Base-by-base conservation (phyloP, 805 yeast genomes). In the Monosporozyma unispora region DNA sequence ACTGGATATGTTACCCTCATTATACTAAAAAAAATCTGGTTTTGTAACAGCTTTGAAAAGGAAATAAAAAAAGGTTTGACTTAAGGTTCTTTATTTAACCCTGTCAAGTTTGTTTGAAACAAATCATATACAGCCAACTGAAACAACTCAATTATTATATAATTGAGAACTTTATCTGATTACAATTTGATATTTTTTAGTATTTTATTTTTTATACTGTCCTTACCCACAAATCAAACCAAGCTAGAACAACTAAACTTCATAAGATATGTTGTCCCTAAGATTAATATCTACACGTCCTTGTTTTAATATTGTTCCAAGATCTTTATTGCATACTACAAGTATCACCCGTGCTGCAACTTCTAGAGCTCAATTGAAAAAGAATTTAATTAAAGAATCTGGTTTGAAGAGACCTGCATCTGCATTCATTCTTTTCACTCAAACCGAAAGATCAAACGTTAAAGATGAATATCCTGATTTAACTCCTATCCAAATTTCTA, bases 401-500 rank as follows among this genome's bases (percentile, higher is more conserved):
- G 62, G 60, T 8, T 63, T 62, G 43, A 59, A 59, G 48, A 54
- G 62, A 53, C 62, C 68, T 22, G 53, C 57, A 19, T 53, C 63
- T 38, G 61, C 67, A 4, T 61, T 56, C 44, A 51, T 63, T 23
- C 43, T 57, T 19, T 61, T 44, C 46, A 54, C 52, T 18, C 54
- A 50, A 38, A 50, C 49, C n/a, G 50, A 50, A 8, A 56, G 63
- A 53, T 40, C 44, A 11, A 38, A 50, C 21, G 44, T 58, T 7
- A 47, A 50, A n/a, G 42, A 51, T 12, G 52, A 55, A 40, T 31
- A 56, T 48, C 65, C 65, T 16, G 50, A 54, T 38, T 48, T 55
- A 35, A 54, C 50, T 22, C 54, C 54, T 6, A 55, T 57, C 18
- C 70, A 68, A 21, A n/a, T 69, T 11, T 59, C 62, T 12, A 85